Evolutionary conservation across 768 basidiomycete genomes (phyloP).

Genomic region (Leccinum ochraceum): DNA sequence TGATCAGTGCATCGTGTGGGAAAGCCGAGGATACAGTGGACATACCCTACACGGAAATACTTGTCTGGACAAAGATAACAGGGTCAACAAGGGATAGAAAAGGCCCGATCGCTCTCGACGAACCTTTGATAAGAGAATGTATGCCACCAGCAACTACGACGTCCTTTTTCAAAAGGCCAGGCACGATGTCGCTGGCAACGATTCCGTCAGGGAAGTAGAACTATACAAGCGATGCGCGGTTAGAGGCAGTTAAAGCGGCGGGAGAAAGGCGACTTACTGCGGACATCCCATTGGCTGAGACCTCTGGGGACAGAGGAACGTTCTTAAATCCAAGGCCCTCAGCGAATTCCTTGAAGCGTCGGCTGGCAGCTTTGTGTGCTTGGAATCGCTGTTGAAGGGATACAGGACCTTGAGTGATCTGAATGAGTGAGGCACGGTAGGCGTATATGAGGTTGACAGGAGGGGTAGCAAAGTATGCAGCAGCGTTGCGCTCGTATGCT

Average conservation of each 20-base stretch:
- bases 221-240: conserved; percentile 32
- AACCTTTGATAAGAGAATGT: conserved; percentile 80
- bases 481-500: conserved; percentile 78
- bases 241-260: no score
- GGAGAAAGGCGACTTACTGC: conserved; percentile 50
- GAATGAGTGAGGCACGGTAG: conserved; percentile 74
- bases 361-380: conserved; percentile 68
- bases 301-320: conserved; percentile 59
- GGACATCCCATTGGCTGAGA: conserved; percentile 93
- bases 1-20: conserved; percentile 1
- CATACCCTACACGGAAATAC: conserved; percentile 89
- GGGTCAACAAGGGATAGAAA: conserved; percentile 10
- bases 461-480: conserved; percentile 94
- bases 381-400: conserved; percentile 79
- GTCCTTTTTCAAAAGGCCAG: conserved; percentile 66
- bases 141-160: conserved; percentile 89
- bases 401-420: conserved; percentile 62
- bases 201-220: conserved; percentile 85
- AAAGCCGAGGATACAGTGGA: conserved; percentile 11
- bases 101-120: conserved; percentile 16
- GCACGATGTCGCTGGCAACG: conserved; percentile 73
- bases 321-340: conserved; percentile 69
- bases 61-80: conserved; percentile 48
- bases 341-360: conserved; percentile 68
- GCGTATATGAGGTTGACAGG: conserved; percentile 95